Base-by-base conservation (phyloP, 495 filamentous ascomycete species). In the Penicillium salamii region DNA sequence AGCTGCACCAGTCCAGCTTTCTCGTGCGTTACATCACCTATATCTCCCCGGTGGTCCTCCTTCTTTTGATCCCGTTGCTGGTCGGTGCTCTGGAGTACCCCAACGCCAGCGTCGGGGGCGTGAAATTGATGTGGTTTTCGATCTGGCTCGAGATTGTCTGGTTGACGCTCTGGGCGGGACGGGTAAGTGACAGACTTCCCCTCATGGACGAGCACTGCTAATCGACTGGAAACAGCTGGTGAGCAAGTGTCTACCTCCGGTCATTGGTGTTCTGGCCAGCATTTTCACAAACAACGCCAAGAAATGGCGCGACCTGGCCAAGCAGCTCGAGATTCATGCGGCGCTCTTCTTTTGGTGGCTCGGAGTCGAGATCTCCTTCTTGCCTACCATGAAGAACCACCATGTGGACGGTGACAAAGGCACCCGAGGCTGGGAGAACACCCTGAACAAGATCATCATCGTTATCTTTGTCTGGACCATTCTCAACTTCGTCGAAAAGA, bases 141-240 rank as follows among this genome's bases (percentile, higher is more conserved):
- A 88, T 97, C 39, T 97, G 92, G 92, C 75, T 97, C 38, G 88
- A 95, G 64, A 86, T 96, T 19, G 81, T 97, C 35, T 97, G 92
- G 92, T 71, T 95, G 34, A 89, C 90, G 2, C 73, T 97, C 0
- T 97, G 93, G 93, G 86, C 83, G 20, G 85, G 85, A 46, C 71
- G 86, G 53, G 82, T 83, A 71, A 58, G 73, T 74, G 36, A 46
- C 24, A 14, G 2, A 17, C n/a, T n/a, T 28, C 12, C 23, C 24
- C 13, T 26, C 23, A 1, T 13, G 17, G 19, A 15, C 12, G 11
- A 23, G 19, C 43, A 3, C 15, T 11, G 14, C 31, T 46, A n/a
- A 46, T n/a, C 29, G 5, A 3, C 20, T 37, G 5, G 11, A 2
- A 13, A 8, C 63, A 87, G 69, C 86, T 97, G 42, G 68, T 89